phyloP scores from a whole-genome alignment of 352 stramenopile genomes.

The Phytophthora hybrid region DNA sequence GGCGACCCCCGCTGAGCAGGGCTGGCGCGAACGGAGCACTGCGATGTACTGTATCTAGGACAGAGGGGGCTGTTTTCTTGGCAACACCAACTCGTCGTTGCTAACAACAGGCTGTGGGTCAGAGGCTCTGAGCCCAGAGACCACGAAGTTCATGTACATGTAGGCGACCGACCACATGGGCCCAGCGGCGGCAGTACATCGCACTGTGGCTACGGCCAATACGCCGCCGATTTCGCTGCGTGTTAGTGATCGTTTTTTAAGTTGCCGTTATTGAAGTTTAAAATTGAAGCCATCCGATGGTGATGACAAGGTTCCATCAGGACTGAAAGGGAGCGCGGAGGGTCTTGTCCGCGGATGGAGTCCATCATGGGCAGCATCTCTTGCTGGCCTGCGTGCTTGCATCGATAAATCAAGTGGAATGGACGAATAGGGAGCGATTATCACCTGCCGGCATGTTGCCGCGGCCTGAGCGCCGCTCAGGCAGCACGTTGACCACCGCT shows the following conservation, averaged over 20 bases:
- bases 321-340: not conserved
- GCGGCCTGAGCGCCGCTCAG: no score
- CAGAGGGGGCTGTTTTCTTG: not conserved
- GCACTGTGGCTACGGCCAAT: not conserved
- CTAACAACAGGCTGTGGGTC: not conserved
- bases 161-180: no score
- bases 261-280: not conserved
- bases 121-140: not conserved
- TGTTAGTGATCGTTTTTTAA: not conserved
- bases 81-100: no score
- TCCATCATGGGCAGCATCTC: not conserved
- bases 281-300: not conserved
- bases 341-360: not conserved
- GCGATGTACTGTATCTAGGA: slow-evolving; percentile 5
- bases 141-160: no score
- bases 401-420: slow-evolving; percentile 9
- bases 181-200: no score
- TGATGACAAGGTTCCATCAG: not conserved
- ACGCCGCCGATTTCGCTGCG: not conserved
- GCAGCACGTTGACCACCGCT: no score
- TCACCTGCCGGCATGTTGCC: not conserved
- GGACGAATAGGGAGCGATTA: not conserved
- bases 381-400: not conserved
- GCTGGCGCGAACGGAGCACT: not conserved
- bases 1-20: slow-evolving; percentile 11